Base-by-base conservation (phyloP, 1,284 basidiomycete species). In the Megacollybia platyphylla region DNA sequence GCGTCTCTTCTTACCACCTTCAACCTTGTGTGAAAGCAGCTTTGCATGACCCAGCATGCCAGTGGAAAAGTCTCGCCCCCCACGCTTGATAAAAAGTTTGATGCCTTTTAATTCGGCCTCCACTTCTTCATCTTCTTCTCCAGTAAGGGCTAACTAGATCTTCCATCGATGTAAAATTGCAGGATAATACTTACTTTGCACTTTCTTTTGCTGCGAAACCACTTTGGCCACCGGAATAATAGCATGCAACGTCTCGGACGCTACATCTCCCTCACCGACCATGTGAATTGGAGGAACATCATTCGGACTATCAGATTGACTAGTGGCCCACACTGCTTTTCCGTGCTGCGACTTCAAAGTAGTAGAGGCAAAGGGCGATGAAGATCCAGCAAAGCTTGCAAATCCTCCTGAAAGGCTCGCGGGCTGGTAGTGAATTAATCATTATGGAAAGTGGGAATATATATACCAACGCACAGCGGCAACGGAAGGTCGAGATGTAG, bases 41-140 rank as follows among this genome's bases (percentile, higher is more conserved):
- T 79, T 79, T 48, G 77, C 51, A 49, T 76, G 68, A 0, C 78
- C 79, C n/a, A 67, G 54, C 52, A 80, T 72, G 3, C 73, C 77
- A 40, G 70, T 68, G 20, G 68, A 66, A 51, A 79, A 82, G 13
- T 71, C 67, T 46, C 65, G 71, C 34, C 61, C 57, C 28, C 76
- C 79, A 7, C 76, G 73, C 53, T 79, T 80, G 41, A 73, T 54
- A 49, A 70, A 79, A 18, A 81, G 62, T 51, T 73, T 78, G 18
- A 70, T 69, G 29, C 71, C 71, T 48, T 73, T 77, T 44, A 78
- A 58, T 48, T 79, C 78, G 40, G 68, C 52, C 45, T 61, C 54
- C 4, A 73, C 61, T 4, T 65, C 61, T 57, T 82, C 79, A 36
- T 72, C 64, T 52, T 82, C 79, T 52, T 82, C 79, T 7, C 79